phyloP scores from a whole-genome alignment of 2,329 filamentous ascomycete genomes.

The Colletotrichum siamense region DNA sequence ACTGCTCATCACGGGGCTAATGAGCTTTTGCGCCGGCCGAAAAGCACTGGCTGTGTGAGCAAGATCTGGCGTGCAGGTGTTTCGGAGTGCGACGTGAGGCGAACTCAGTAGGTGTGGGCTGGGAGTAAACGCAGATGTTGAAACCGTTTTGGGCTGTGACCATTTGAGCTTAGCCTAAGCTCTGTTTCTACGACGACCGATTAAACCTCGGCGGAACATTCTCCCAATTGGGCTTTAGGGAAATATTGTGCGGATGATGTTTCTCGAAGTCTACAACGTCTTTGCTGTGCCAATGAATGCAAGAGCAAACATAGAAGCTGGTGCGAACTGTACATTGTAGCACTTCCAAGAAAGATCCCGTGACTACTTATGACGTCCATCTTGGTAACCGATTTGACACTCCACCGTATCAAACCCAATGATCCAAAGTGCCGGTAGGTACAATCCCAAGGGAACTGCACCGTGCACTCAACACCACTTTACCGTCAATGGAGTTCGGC shows the following conservation, averaged over 20 bases:
- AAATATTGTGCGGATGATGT: not conserved
- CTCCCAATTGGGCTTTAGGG: not conserved
- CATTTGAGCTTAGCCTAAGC: not conserved
- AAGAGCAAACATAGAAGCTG: not conserved
- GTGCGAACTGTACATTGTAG: not conserved
- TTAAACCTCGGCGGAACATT: not conserved
- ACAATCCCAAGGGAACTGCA: not conserved
- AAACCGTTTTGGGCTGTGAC: not conserved
- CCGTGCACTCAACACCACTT: not conserved
- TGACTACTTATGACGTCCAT: not conserved
- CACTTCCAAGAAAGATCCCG: not conserved
- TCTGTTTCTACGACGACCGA: not conserved
- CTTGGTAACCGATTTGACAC: not conserved
- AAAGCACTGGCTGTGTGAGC: accelerated
- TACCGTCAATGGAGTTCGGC: not conserved
- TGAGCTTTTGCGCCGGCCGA: not conserved
- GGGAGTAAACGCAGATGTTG: not conserved
- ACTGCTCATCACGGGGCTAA: not conserved
- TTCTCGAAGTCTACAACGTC: not conserved
- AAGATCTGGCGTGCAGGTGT: not conserved
- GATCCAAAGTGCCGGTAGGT: not conserved
- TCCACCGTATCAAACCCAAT: not conserved
- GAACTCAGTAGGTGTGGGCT: not conserved
- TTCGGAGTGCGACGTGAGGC: not conserved
- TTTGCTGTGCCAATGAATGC: not conserved